phyloP scores from a whole-genome alignment of 176 grass and related monocot species.

The Oryza officinalis region DNA sequence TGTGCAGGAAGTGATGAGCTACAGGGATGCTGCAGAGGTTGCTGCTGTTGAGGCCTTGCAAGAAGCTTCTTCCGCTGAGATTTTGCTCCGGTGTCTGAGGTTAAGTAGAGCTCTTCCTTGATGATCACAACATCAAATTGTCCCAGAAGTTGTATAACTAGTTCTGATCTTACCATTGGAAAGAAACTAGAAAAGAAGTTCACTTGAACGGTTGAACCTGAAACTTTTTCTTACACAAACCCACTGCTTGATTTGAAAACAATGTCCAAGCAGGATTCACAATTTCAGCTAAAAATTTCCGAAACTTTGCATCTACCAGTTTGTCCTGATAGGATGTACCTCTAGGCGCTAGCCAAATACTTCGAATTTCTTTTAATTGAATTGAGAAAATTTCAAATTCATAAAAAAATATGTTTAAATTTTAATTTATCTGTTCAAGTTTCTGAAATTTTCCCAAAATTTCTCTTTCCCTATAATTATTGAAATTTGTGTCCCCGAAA shows the following conservation, averaged over 20 bases:
- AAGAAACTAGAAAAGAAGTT: too few species aligned
- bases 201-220: too few species aligned
- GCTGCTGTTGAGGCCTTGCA: slow-evolving; percentile 79
- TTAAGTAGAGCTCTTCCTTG: background rate
- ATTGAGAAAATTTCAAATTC: background rate
- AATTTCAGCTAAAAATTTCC: too few species aligned
- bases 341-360: too few species aligned
- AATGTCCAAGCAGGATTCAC: background rate
- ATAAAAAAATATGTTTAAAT: background rate
- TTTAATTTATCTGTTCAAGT: background rate
- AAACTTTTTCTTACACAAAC: background rate
- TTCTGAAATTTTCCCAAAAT: too few species aligned
- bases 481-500: too few species aligned
- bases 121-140: background rate
- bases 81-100: slow-evolving; percentile 70
- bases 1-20: slow-evolving; percentile 62
- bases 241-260: background rate
- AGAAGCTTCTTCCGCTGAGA: slow-evolving; percentile 71
- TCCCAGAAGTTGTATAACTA: background rate
- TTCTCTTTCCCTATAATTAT: too few species aligned
- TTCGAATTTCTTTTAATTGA: background rate
- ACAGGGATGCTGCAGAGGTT: slow-evolving; percentile 67
- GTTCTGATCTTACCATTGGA: background rate
- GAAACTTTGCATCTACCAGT: too few species aligned
- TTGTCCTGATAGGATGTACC: too few species aligned